Conservation (phyloP, 495 filamentous ascomycete genomes). For the Penicillium longicatenatum region DNA sequence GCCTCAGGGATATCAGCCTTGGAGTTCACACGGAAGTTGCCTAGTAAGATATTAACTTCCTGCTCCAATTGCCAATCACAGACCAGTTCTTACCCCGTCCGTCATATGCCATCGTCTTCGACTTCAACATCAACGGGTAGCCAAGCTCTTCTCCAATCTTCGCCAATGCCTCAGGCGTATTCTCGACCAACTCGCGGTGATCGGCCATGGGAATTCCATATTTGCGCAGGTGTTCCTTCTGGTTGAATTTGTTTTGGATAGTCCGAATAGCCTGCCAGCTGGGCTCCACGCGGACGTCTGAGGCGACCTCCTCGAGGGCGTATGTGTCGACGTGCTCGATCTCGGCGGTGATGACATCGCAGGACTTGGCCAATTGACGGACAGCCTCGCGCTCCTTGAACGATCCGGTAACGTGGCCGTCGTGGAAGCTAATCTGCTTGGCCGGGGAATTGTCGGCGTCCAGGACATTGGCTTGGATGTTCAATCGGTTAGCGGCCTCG, state of each 20-base stretch:
- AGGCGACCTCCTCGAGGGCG: conserved; percentile 81
- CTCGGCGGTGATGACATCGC: conserved; percentile 90
- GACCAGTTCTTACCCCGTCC: conserved; percentile 60
- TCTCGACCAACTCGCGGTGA: conserved; percentile 59
- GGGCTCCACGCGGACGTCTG: conserved; percentile 70
- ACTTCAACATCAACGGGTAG: conserved; percentile 94
- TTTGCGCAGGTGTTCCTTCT: conserved; percentile 77
- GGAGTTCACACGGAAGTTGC: conserved; percentile 77
- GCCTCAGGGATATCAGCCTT: conserved; percentile 69
- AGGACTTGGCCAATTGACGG: conserved; percentile 70
- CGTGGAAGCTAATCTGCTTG: conserved; percentile 82
- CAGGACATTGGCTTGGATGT: conserved; percentile 77
- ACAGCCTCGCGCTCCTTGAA: conserved; percentile 81
- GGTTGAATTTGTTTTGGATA: conserved; percentile 95
- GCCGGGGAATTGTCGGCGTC: conserved; percentile 81
- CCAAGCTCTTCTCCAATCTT: conserved; percentile 66
- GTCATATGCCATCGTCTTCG: conserved; percentile 90
- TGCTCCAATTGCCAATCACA: not conserved
- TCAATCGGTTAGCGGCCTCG: conserved; percentile 83
- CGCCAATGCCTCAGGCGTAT: conserved; percentile 59
- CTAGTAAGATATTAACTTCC: conserved; percentile 22
- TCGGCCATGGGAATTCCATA: conserved; percentile 71
- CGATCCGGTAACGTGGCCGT: conserved; percentile 76
- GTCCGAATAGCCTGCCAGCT: conserved; percentile 85
- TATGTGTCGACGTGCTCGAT: conserved; percentile 97